Conservation (phyloP, 139 green algal species). For the Spirogloea muscicola region DNA sequence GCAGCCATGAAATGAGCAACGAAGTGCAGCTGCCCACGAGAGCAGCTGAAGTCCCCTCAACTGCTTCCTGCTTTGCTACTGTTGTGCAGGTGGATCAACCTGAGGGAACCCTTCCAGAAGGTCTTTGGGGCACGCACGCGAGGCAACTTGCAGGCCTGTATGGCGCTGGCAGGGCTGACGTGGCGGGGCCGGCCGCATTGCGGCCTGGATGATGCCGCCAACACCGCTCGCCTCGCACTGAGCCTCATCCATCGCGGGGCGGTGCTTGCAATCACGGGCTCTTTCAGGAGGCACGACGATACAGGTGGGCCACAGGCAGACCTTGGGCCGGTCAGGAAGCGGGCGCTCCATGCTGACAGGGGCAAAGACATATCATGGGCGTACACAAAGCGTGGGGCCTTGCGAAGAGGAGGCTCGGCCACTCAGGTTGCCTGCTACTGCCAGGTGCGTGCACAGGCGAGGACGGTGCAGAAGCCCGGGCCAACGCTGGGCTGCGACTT, state of each 20-base stretch:
- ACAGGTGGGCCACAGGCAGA: too few relatives aligned
- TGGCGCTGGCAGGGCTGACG: constrained; percentile 42
- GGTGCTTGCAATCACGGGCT: constrained; percentile 46
- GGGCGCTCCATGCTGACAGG: neutral
- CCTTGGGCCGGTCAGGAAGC: neutral
- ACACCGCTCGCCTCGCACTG: constrained; percentile 53
- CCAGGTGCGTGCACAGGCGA: constrained; percentile 21
- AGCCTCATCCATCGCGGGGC: constrained; percentile 50
- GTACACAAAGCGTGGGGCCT: neutral
- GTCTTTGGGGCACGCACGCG: constrained; percentile 8
- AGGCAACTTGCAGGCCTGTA: constrained; percentile 4
- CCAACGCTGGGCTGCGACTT: constrained; percentile 8
- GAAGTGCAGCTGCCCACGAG: too few relatives aligned
- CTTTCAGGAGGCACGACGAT: constrained; percentile 26
- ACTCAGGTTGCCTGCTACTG: neutral
- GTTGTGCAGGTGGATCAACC: constrained; percentile 42
- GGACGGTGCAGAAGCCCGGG: constrained; percentile 40
- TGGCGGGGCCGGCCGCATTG: constrained; percentile 58
- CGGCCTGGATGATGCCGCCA: constrained; percentile 59
- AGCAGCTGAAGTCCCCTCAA: too few relatives aligned
- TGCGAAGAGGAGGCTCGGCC: neutral
- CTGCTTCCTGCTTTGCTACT: neutral
- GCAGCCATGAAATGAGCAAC: too few relatives aligned
- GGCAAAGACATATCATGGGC: neutral
- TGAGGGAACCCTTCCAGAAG: constrained; percentile 52